Evolutionary conservation across 352 stramenopile genomes (phyloP), one percentile per base, ranked within the genome.

Genomic region (Phytophthora sansomeana): DNA sequence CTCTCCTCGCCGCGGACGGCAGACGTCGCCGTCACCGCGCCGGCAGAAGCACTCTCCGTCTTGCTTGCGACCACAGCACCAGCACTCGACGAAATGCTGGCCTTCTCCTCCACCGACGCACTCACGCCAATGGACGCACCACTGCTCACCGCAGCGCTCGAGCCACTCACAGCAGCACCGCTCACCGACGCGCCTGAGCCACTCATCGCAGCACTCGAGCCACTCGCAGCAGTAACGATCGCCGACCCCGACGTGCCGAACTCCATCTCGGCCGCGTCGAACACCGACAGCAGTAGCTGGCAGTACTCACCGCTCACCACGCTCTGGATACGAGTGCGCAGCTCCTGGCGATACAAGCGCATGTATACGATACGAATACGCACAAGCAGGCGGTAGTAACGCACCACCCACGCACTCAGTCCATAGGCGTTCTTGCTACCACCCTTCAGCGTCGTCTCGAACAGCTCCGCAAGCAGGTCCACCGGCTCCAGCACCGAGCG

Each of bases 271-370:
- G 49, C 49, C 32, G 51, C 38, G 19, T 38, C 35, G n/a, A 55
- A 57, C 26, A 55, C 4, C 14, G 26, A 30, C 26, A 55, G 16
- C 30, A 43, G 17, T n/a, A 55, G 48, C n/a, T 41, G 30, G 21
- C 38, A 16, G 36, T 56, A 48, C 44, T 63, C 30, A 19, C 43
- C 72, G 24, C 58, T 76, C 32, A 50, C 50, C 11, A 35, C 35
- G 19, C 13, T 17, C 16, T 41, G 28, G 30, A 63, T 44, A 13
- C 28, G 38, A 11, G 51, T 38, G 30, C 30, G 33, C 39, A 88
- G 73, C 44, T 46, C 48, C 54, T 72, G 71, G 51, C 63, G 63
- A 66, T 78, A 84, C 28, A 81, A 67, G 46, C 82, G 63, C 56
- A 75, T 72, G 77, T 90, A 90, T 26, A 33, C 32, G 32, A 60